These are phyloP conservation scores for Paspalum vaginatum DNA, from an alignment of 176 grass and related monocot genomes.

Conservation along the genomic window DNA sequence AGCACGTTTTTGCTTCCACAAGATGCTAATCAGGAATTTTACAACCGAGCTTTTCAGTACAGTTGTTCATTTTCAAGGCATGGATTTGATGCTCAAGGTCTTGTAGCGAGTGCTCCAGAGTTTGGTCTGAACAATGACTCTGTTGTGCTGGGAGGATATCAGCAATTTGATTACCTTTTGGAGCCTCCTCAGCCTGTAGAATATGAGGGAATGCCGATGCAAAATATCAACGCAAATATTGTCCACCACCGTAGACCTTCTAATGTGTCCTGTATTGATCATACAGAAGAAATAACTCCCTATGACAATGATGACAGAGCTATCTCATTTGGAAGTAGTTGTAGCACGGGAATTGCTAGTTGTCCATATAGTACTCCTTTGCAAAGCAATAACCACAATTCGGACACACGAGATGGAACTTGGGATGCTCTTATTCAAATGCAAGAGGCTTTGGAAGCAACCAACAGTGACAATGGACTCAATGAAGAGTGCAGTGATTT, in stretches of 20 bases:
- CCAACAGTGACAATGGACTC: conserved; percentile 49
- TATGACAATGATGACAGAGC: conserved; percentile 51
- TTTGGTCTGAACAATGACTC: conserved; percentile 37
- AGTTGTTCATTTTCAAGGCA: conserved; percentile 36
- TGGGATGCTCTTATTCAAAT: conserved; percentile 66
- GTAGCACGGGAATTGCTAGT: conserved; percentile 39
- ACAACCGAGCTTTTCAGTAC: conserved; percentile 41
- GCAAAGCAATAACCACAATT: conserved; percentile 49
- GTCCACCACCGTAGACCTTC: conserved; percentile 36
- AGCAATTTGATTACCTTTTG: conserved; percentile 27
- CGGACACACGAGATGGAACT: conserved; percentile 37
- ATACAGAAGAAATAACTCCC: conserved; percentile 52
- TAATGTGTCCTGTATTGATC: conserved; percentile 48
- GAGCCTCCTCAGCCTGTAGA: conserved; percentile 27
- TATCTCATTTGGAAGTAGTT: conserved; percentile 54
- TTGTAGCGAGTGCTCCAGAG: conserved; percentile 24
- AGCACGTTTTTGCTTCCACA: conserved; percentile 43
- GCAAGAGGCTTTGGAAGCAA: conserved; percentile 46
- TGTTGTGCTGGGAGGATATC: conserved; percentile 30
- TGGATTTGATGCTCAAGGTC: conserved; percentile 38
- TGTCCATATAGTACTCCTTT: conserved; percentile 44
- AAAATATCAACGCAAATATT: conserved; percentile 12
- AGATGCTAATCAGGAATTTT: conserved; percentile 50
- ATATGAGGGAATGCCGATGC: conserved; percentile 29
- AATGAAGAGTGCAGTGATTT: conserved; percentile 63